Evolutionary conservation across 2,329 filamentous ascomycete species (phyloP), one percentile per base, ranked within the genome.

Genomic region (Talaromyces funiculosus): DNA sequence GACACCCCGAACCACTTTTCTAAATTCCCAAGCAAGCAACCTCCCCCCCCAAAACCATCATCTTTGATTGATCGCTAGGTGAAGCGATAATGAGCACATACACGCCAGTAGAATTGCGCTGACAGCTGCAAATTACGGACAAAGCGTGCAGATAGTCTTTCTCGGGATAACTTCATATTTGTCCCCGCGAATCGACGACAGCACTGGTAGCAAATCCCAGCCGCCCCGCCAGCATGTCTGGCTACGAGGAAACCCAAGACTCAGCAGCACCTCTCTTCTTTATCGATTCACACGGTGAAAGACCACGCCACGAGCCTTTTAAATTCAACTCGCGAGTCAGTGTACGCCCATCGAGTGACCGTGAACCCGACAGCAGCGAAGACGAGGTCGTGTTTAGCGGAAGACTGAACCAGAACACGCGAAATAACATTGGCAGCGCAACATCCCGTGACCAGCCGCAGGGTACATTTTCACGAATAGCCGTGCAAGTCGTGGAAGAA

Each of bases 321-420:
- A 38, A 42, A 40, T 14, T 20, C 53, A 51, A 51, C 10, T 14
- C 42, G 22, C 59, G 29, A 49, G 14, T 55, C 20, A 22, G 20
- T 12, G 2, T 7, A 9, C 18, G 6, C 6, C 35, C 22, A 12
- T 37, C 24, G 8, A 75, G 75, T 1, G 68, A 69, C 6, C 74
- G 75, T 2, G 68, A 69, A 4, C 82, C 81, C 0, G 80, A 85
- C 64, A 90, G 88, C 0, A 89, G 87, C 67, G 89, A 90, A 53
- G 90, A 96, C 49, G 75, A 77, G 60, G 68, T 77, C 35, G 70
- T 77, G 6, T 77, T 77, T 51, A 67, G 62, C 20, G 75, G 74
- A 20, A 69, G 75, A 29, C 49, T 53, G 8, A 56, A 37, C 4
- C 9, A 24, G 18, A 42, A 43, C 10, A 16, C 42, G 10, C 24